phyloP scores from a whole-genome alignment of 768 basidiomycete species.

The Coprinopsis strossmayeri region DNA sequence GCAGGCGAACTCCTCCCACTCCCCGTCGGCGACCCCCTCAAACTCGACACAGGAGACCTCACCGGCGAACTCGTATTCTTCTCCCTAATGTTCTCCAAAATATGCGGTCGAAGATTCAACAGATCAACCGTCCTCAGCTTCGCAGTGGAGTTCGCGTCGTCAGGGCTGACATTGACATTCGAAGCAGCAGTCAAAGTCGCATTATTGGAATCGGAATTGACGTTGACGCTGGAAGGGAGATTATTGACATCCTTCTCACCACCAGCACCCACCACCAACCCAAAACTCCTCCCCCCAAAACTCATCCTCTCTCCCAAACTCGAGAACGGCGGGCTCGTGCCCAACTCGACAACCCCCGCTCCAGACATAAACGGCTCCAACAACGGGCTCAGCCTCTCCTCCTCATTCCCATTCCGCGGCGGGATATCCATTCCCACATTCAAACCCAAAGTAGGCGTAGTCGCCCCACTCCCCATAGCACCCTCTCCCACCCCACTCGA shows the following conservation, averaged over 20 bases:
- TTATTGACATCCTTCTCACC: too few species aligned
- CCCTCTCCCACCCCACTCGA: neutral
- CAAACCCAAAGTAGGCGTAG: neutral
- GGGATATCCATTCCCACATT: neutral
- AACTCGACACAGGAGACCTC: too few species aligned
- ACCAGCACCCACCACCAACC: neutral
- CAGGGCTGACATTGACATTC: too few species aligned
- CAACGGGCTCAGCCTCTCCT: neutral
- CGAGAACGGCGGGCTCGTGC: slow-evolving; percentile 27
- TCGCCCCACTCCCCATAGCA: neutral
- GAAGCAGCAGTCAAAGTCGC: too few species aligned
- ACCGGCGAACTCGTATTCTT: slow-evolving; percentile 22
- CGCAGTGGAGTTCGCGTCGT: too few species aligned
- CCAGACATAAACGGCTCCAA: slow-evolving; percentile 1
- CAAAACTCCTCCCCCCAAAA: neutral
- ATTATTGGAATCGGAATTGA: too few species aligned
- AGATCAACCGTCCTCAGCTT: too few species aligned
- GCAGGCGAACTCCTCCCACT: slow-evolving; percentile 10
- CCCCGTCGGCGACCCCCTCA: slow-evolving; percentile 9
- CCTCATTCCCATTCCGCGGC: neutral
- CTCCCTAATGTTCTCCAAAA: slow-evolving; percentile 20
- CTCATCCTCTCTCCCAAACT: slow-evolving; percentile 13
- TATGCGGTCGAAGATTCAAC: neutral
- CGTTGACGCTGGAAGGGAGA: too few species aligned
- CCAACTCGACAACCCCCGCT: slow-evolving; percentile 16